Base-by-base conservation (phyloP, 176 grass and related monocot genomes). In the Pontederia crassipes region DNA sequence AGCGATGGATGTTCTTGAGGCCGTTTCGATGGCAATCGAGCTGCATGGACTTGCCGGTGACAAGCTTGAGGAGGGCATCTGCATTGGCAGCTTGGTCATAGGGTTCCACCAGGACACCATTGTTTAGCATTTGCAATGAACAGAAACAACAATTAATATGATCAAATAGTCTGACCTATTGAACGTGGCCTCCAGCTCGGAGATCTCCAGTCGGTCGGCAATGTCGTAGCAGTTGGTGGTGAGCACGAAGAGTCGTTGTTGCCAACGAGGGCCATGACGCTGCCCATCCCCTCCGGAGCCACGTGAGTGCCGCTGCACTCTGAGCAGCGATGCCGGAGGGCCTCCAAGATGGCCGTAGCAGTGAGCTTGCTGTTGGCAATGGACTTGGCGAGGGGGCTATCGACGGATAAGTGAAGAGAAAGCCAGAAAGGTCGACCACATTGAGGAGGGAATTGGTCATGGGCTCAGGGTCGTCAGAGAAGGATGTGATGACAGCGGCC, bases 1-100 rank as follows among this genome's bases (percentile, higher is more conserved):
- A 97, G 67, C 92, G 78, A 58, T 88, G 92, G 69, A 97, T 97
- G 83, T 97, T 89, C 52, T 77, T 82, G 66, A 97, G 92, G 55
- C 92, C 87, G 75, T 77, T 82, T 52, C 84, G 87, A 12, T 87
- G 83, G 71, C 83, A 85, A 26, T 97, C 87, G n/a, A 52, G 24
- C 92, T 87, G 91, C 49, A 83, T 78, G 13, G 78, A 46, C 59
- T 97, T 97, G 65, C 88, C 83, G 15, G 92, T 75, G 0, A 97
- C 72, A 49, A 97, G 81, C 69, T 80, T 69, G 6, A 91, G 84
- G 45, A 97, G 76, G 61, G 87, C 92, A 24, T 61, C 28, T 17
- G 83, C 79, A 58, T 91, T 91, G 32, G 64, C 92, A 28, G 46
- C 28, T 12, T 67, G 75, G 59, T 90, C 84, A 63, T 97, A 83